phyloP scores from a whole-genome alignment of 78 protist species.

The Chrysochromulina tobinii region DNA sequence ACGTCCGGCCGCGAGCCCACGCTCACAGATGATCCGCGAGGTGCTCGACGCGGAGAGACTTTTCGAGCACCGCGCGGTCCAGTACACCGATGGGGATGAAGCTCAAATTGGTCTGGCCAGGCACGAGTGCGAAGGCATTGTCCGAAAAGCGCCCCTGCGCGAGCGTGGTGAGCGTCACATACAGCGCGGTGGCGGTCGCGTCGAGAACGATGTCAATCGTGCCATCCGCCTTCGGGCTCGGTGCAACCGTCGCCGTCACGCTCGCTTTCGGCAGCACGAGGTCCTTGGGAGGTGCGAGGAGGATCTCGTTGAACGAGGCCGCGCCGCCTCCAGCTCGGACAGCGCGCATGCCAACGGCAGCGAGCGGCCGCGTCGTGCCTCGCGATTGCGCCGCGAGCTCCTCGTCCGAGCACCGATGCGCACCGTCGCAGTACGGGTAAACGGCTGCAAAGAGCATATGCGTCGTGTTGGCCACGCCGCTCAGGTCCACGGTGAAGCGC shows the following conservation, averaged over 20 bases:
- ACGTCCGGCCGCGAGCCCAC: too few species aligned
- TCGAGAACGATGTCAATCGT: neutral
- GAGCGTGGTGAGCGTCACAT: constrained; percentile 21
- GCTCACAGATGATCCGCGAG: neutral
- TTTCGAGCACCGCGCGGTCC: neutral
- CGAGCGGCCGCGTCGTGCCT: neutral
- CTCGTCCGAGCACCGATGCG: neutral
- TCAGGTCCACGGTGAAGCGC: neutral
- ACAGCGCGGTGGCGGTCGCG: neutral
- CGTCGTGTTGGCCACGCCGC: neutral
- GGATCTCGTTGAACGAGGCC: neutral
- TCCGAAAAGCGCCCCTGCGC: constrained; percentile 35
- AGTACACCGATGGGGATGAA: neutral
- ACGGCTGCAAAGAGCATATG: neutral
- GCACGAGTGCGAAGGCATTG: constrained; percentile 21
- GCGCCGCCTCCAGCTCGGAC: neutral
- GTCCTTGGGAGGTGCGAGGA: neutral
- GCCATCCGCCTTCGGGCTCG: neutral
- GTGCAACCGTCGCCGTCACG: neutral
- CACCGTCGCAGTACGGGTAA: neutral
- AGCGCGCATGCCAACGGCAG: too few species aligned
- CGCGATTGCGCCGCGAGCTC: too few species aligned
- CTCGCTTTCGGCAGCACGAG: neutral
- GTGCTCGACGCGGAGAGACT: neutral
- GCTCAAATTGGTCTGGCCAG: neutral